Base-by-base conservation (phyloP, 805 yeast genomes). In the Priceomyces castillae region DNA sequence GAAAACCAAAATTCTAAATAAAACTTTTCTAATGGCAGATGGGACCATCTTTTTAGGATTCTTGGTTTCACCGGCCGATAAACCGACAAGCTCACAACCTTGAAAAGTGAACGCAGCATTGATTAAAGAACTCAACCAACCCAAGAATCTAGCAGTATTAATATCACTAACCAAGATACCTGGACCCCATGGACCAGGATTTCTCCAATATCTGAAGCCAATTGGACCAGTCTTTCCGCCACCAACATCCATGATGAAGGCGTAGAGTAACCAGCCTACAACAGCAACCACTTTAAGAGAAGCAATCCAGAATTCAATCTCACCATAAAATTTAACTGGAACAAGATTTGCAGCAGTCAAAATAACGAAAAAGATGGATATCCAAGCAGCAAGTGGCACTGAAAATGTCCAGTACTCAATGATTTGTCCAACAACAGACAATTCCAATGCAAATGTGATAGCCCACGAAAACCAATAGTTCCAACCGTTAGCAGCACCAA, bases 31-130 rank as follows among this genome's bases (percentile, higher is more conserved):
- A 57, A 84, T 81, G 30, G 90, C 89, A 39, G 76, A 74, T 46
- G 90, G 90, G 45, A 84, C 83, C 20, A 86, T 67, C 50, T 78
- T 81, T 61, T 82, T 70, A 44, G 90, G 90, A 59, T 81, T 81
- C 22, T 73, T 72, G 40, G 84, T 73, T 64, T 85, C 94, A 64
- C 90, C 89, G 26, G 86, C 86, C 3, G 88, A 72, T 43, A 85
- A 73, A 63, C 90, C 90, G 17, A 83, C 80, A 59, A 83, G 71
- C 61, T 85, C 94, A 39, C 85, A 82, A 62, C 90, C 90, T 66
- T 84, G 90, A 62, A 77, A 84, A 20, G 90, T 84, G 71, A 85
- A 85, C n/a, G 86, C 85, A 30, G 90, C 87, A 44, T 78, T 78
- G 49, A 84, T 74, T 54, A 84, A 70, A 4, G 89, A 82, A 7